Evolutionary conservation across 1,284 basidiomycete species (phyloP).

Genomic region (Cryptococcus sp.): DNA sequence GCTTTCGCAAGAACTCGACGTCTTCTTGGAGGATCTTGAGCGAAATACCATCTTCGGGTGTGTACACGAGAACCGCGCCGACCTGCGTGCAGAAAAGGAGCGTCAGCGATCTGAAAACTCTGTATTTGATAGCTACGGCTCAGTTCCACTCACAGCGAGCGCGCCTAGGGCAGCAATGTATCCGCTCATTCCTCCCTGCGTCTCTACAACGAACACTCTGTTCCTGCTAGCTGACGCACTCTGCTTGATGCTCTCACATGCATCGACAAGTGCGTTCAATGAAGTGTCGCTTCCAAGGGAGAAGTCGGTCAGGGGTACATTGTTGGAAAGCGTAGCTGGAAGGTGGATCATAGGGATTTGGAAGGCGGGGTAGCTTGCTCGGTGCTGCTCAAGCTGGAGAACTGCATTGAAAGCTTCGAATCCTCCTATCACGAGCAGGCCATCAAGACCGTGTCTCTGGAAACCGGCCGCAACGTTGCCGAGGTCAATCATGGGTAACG

Average conservation of each 20-base stretch:
- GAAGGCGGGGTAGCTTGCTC: constrained; percentile 83
- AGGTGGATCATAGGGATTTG: constrained; percentile 91
- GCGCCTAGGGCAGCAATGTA: constrained; percentile 95
- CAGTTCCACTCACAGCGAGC: constrained; percentile 68
- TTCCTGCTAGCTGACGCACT: constrained; percentile 93
- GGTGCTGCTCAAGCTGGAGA: constrained; percentile 73
- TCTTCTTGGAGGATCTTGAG: constrained; percentile 80
- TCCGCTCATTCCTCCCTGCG: constrained; percentile 94
- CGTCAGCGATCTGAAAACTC: not conserved
- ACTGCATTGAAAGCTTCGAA: constrained; percentile 91
- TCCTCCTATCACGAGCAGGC: constrained; percentile 86
- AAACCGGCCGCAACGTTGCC: constrained; percentile 85
- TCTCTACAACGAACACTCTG: constrained; percentile 96
- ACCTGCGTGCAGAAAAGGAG: constrained; percentile 59
- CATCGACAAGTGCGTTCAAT: constrained; percentile 94
- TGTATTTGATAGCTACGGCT: not conserved
- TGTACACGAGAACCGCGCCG: constrained; percentile 90
- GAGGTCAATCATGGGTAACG: constrained; percentile 79
- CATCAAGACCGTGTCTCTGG: constrained; percentile 81
- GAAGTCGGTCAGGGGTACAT: constrained; percentile 95
- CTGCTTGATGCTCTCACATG: constrained; percentile 98
- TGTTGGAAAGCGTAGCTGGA: constrained; percentile 95
- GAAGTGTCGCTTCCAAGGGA: constrained; percentile 93
- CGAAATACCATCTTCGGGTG: constrained; percentile 85
- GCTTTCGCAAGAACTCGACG: constrained; percentile 82